Percentiles rank a stretch among this genome's conserved stretches.
These are phyloP conservation scores for Penicillium crustosum DNA, from an alignment of 2,329 filamentous ascomycete genomes.

Conservation along the genomic window DNA sequence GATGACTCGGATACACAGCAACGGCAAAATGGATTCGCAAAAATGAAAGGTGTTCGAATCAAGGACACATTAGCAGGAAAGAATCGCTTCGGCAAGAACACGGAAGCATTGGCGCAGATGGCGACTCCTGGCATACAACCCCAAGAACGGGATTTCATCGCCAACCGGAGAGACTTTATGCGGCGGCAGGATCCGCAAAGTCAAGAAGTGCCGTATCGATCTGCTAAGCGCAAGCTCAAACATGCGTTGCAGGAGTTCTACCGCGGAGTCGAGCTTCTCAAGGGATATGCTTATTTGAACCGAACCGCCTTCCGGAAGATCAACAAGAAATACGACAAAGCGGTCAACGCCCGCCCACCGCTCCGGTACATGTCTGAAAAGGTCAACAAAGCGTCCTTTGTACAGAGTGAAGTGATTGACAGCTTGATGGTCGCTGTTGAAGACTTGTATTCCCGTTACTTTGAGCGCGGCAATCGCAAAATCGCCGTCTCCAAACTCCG, in stretches of 20 bases:
- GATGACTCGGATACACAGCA: conserved; percentile 24
- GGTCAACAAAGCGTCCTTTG: conserved; percentile 87
- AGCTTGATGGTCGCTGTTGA: conserved; percentile 77
- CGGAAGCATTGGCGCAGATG: conserved; percentile 49
- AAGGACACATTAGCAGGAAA: conserved; percentile 47
- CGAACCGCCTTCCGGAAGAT: conserved; percentile 93
- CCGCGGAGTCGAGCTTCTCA: conserved; percentile 83
- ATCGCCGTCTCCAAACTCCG: conserved; percentile 84
- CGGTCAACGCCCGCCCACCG: conserved; percentile 72
- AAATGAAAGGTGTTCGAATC: conserved; percentile 32
- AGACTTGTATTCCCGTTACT: conserved; percentile 91
- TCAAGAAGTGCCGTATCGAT: conserved; percentile 72
- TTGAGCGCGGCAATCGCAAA: conserved; percentile 91
- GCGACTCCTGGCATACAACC: conserved; percentile 42
- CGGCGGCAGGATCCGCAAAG: conserved; percentile 48
- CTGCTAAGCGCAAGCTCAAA: conserved; percentile 89
- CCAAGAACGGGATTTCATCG: conserved; percentile 28
- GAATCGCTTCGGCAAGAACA: conserved; percentile 56
- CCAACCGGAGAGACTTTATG: conserved; percentile 51
- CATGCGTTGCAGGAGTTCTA: conserved; percentile 91
- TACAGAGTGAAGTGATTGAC: conserved; percentile 82
- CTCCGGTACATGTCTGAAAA: conserved; percentile 86
- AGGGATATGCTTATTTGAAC: conserved; percentile 87
- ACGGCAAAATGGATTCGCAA: conserved; percentile 24
- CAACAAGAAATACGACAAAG: conserved; percentile 98